phyloP scores from a whole-genome alignment of 2,329 filamentous ascomycete species.

The Arthroderma sp. region DNA sequence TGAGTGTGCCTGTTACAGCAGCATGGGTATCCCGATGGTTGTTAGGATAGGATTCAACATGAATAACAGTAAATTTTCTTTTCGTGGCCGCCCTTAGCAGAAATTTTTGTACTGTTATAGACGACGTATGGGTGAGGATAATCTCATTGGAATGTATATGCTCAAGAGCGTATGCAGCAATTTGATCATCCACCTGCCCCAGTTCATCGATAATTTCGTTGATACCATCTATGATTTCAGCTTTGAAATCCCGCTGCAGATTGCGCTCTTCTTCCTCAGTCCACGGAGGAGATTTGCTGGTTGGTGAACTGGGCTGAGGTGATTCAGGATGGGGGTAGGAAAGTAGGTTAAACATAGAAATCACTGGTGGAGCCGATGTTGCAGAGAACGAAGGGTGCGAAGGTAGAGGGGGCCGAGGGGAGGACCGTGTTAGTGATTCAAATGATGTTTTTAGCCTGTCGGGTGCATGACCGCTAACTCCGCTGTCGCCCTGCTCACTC shows the following conservation, averaged over 20 bases:
- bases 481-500: not conserved
- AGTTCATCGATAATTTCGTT: constrained; percentile 94
- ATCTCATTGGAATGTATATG: constrained; percentile 90
- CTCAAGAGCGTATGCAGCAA: constrained; percentile 74
- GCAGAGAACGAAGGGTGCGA: constrained; percentile 14
- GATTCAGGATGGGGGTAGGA: constrained; percentile 47
- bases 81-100: constrained; percentile 76
- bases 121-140: constrained; percentile 78
- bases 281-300: constrained; percentile 21
- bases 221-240: constrained; percentile 86
- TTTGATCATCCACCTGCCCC: constrained; percentile 82
- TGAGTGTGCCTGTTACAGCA: constrained; percentile 43
- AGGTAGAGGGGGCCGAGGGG: constrained; percentile 39
- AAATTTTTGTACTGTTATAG: constrained; percentile 77
- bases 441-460: constrained; percentile 1
- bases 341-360: constrained; percentile 80
- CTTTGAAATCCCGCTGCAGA: constrained; percentile 56
- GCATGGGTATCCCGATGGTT: constrained; percentile 52
- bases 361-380: constrained; percentile 36
- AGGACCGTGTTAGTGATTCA: constrained; percentile 17
- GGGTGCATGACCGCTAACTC: not conserved
- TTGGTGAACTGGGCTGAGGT: constrained; percentile 27
- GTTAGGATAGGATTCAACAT: constrained; percentile 62
- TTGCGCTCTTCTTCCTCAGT: constrained; percentile 15
- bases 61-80: constrained; percentile 80